Percentiles rank a stretch among this genome's conserved stretches.
These are phyloP conservation scores for Setaria italica DNA, from an alignment of 202 grass and related monocot species.

Conservation along the genomic window DNA sequence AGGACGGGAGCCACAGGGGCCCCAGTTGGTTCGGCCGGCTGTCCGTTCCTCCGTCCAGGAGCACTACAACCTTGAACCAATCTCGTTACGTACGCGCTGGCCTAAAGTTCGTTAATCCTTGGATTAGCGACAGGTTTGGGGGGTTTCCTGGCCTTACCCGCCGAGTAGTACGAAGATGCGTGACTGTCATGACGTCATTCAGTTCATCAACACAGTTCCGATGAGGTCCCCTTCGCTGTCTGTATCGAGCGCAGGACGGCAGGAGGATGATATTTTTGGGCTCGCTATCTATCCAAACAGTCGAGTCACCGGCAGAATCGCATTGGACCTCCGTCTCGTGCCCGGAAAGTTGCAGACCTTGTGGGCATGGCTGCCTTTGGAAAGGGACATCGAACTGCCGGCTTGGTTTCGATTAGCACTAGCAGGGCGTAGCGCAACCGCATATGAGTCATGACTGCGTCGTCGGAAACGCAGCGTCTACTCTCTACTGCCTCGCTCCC, in stretches of 20 bases:
- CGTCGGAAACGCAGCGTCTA: background rate
- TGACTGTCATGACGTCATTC: conserved; percentile 16
- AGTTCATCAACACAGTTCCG: background rate
- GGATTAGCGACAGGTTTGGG: conserved; percentile 1
- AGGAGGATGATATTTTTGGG: background rate
- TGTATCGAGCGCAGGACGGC: background rate
- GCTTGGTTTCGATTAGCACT: background rate
- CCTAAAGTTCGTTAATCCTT: conserved; percentile 28
- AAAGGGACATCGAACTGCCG: background rate
- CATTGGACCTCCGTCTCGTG: background rate
- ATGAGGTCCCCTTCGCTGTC: background rate
- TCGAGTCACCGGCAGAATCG: background rate
- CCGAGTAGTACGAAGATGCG: conserved; percentile 19
- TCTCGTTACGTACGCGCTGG: background rate
- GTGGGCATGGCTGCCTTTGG: background rate
- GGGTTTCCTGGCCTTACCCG: background rate
- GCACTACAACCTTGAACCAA: background rate
- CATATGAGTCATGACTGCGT: background rate
- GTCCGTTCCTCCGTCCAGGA: conserved; percentile 31
- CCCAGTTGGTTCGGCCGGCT: conserved; percentile 20
- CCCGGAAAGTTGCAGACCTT: background rate
- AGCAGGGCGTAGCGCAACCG: background rate
- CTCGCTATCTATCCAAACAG: background rate
- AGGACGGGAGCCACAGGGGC: background rate
- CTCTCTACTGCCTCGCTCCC: background rate